These are phyloP conservation scores for Calamus simplicifolius DNA, from an alignment of 176 grass and related monocot species.

Conservation along the genomic window DNA sequence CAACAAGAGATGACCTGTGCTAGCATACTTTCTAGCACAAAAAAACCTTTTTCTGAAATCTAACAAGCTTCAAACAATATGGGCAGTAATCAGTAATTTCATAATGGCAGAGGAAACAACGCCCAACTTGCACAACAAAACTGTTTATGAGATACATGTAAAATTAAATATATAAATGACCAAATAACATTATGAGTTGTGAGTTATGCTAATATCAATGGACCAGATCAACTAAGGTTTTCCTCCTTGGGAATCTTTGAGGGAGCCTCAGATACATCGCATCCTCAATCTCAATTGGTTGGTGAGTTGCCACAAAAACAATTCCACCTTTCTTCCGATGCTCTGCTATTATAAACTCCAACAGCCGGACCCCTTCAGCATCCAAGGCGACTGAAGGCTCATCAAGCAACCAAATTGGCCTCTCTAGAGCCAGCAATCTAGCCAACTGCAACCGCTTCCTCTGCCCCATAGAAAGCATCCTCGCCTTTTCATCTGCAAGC, in stretches of 20 bases:
- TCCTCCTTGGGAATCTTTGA: conserved; percentile 74
- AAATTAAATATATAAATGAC: no score
- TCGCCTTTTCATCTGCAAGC: conserved; percentile 84
- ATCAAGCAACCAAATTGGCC: conserved; percentile 90
- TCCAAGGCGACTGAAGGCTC: conserved; percentile 91
- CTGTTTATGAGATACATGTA: no score
- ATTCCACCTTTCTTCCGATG: conserved; percentile 91
- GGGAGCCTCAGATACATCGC: conserved; percentile 75
- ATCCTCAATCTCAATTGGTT: conserved; percentile 80
- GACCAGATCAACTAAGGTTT: conserved; percentile 76
- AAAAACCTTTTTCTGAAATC: no score
- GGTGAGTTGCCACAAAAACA: conserved; percentile 79
- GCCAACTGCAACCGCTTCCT: conserved; percentile 77
- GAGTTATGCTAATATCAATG: conserved; percentile 36
- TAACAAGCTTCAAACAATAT: no score
- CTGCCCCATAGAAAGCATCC: conserved; percentile 97
- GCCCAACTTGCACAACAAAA: no score
- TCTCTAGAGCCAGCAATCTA: conserved; percentile 70
- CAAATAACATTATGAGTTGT: no score
- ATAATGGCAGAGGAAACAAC: no score
- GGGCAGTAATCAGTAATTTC: no score
- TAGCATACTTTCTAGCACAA: no score
- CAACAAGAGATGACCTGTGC: no score
- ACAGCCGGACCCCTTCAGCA: conserved; percentile 51
- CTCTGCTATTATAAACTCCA: conserved; percentile 77